These are phyloP conservation scores for Pseudonectria buxi DNA, from an alignment of 2,329 filamentous ascomycete genomes.

Conservation along the genomic window DNA sequence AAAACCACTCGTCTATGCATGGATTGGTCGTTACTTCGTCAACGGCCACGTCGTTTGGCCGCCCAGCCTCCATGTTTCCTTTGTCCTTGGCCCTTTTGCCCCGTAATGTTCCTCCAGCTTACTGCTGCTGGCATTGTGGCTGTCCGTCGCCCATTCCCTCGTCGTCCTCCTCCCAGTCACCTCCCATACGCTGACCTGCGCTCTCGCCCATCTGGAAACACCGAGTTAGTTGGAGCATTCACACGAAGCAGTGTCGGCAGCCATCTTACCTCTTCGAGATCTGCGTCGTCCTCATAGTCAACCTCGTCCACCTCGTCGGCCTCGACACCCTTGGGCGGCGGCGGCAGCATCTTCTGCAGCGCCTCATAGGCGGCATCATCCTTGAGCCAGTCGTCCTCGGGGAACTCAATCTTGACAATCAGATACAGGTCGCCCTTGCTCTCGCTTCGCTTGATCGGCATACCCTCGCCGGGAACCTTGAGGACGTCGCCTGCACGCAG, in stretches of 20 bases:
- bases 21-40: slow-evolving; percentile 21
- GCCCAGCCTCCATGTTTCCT: slow-evolving; percentile 9
- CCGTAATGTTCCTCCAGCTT: slow-evolving; percentile 24
- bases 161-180: slow-evolving; percentile 66
- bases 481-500: slow-evolving; percentile 78
- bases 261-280: slow-evolving; percentile 73
- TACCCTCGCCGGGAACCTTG: slow-evolving; percentile 83
- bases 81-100: slow-evolving; percentile 6
- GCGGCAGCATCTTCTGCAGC: slow-evolving; percentile 70
- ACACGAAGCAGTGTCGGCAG: too few species aligned
- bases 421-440: slow-evolving; percentile 81
- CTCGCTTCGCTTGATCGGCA: slow-evolving; percentile 87
- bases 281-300: slow-evolving; percentile 73
- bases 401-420: slow-evolving; percentile 79
- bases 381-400: slow-evolving; percentile 75
- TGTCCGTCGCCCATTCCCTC: slow-evolving; percentile 60
- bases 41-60: slow-evolving; percentile 5
- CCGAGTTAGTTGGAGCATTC: slow-evolving; percentile 1
- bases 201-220: slow-evolving; percentile 59
- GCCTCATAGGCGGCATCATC: slow-evolving; percentile 64
- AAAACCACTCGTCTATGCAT: slow-evolving; percentile 3
- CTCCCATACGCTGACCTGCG: slow-evolving; percentile 58
- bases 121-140: slow-evolving; percentile 69
- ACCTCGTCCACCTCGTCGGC: slow-evolving; percentile 81
- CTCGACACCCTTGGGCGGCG: slow-evolving; percentile 52